These are phyloP conservation scores for Conoideocrella luteorostrata DNA, from an alignment of 2,329 filamentous ascomycete genomes.

Conservation along the genomic window DNA sequence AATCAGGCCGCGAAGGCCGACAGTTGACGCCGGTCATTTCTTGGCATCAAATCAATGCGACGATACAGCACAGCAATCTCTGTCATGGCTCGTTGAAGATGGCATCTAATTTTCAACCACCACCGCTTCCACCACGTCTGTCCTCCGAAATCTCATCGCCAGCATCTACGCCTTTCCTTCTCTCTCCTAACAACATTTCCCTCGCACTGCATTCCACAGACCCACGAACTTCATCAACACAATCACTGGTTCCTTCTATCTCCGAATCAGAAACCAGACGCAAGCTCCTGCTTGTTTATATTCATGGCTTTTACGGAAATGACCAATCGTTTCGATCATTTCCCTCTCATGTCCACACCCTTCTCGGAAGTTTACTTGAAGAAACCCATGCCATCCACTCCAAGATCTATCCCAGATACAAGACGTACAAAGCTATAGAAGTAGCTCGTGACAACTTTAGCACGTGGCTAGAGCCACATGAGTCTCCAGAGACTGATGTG, in stretches of 20 bases:
- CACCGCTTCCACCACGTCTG: slow-evolving; percentile 2
- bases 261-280: slow-evolving; percentile 30
- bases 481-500: slow-evolving; percentile 67
- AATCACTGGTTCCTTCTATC: slow-evolving; percentile 31
- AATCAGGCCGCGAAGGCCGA: background rate
- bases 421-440: slow-evolving; percentile 64
- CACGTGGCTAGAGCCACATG: slow-evolving; percentile 72
- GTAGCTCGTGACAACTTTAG: slow-evolving; percentile 79
- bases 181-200: background rate
- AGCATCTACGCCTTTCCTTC: background rate
- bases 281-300: slow-evolving; percentile 69
- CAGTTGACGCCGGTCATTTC: background rate
- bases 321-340: slow-evolving; percentile 84
- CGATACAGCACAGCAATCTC: too few species aligned
- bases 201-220: slow-evolving; percentile 22
- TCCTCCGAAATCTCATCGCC: background rate
- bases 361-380: slow-evolving; percentile 58
- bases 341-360: slow-evolving; percentile 76
- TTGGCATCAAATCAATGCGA: too few species aligned
- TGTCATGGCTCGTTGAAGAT: background rate
- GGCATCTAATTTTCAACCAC: background rate
- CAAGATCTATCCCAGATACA: slow-evolving; percentile 78
- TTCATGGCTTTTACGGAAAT: slow-evolving; percentile 87
- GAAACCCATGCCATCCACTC: slow-evolving; percentile 78
- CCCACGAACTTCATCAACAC: slow-evolving; percentile 43